Percentiles rank a stretch among this genome's conserved stretches.
Conservation (phyloP, 169 alveolate species). For the Eimeria tenella region DNA sequence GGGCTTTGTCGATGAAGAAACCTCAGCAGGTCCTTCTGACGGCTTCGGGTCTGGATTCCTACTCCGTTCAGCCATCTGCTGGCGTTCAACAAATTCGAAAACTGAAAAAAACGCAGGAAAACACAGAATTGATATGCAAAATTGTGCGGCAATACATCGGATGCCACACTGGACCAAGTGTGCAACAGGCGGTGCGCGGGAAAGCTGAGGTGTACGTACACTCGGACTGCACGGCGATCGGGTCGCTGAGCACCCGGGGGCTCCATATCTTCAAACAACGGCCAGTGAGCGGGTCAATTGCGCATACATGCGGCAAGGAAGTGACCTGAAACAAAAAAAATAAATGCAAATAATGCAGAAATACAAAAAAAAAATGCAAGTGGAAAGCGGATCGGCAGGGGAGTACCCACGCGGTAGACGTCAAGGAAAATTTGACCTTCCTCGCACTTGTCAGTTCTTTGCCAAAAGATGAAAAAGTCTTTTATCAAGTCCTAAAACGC, state of each 20-base stretch:
- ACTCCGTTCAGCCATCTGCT: constrained; percentile 23
- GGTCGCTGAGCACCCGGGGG: constrained; percentile 60
- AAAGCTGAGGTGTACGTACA: constrained; percentile 44
- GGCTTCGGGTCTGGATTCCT: neutral
- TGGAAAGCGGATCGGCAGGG: neutral
- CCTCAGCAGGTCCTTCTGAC: neutral
- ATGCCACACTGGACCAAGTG: too few species aligned
- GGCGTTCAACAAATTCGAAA: constrained; percentile 74
- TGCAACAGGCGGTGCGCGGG: neutral
- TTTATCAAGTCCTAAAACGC: constrained; percentile 66
- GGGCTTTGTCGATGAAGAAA: neutral
- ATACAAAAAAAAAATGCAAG: neutral
- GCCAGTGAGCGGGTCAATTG: constrained; percentile 76
- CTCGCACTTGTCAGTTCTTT: constrained; percentile 50
- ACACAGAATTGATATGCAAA: neutral
- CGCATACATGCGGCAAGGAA: constrained; percentile 71
- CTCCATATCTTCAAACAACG: constrained; percentile 72
- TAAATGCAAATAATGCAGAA: neutral
- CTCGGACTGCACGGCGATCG: constrained; percentile 77
- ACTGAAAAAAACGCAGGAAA: neutral
- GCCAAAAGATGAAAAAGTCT: constrained; percentile 77
- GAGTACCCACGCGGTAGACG: constrained; percentile 57
- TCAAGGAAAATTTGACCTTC: constrained; percentile 77
- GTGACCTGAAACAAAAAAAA: constrained; percentile 51
- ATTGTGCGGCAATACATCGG: too few species aligned